Percentiles rank a stretch among this genome's conserved stretches.
phyloP scores from a whole-genome alignment of 2,329 filamentous ascomycete genomes.

The Aureobasidium uvarum region DNA sequence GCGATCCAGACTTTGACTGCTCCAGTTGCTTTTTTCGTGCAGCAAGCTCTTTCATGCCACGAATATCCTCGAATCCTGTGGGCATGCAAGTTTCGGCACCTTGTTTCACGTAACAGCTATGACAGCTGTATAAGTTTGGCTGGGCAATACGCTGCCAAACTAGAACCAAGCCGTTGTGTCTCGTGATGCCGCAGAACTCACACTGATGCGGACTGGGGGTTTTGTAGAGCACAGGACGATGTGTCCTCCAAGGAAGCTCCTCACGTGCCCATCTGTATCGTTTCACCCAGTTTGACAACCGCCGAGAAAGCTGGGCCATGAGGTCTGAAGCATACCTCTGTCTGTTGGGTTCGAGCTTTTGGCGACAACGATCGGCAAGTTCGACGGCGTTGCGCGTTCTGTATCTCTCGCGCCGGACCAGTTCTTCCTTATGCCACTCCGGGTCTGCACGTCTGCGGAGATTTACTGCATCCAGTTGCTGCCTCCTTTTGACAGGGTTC shows the following conservation, averaged over 20 bases:
- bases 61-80: neutral
- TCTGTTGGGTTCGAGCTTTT: too few species aligned
- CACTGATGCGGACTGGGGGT: neutral
- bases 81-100: neutral
- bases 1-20: neutral
- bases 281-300: neutral
- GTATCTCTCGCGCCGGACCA: too few species aligned
- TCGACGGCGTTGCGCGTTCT: neutral
- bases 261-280: neutral
- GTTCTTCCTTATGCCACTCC: neutral
- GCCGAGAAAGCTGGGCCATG: neutral
- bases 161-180: neutral
- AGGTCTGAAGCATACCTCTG: too few species aligned
- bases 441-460: neutral
- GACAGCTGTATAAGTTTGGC: neutral
- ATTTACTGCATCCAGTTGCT: neutral
- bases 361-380: neutral
- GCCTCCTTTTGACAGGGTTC: neutral
- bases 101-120: neutral
- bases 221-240: neutral
- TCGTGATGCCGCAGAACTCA: neutral
- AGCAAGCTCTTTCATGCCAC: neutral
- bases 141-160: neutral
- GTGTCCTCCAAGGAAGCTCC: neutral
- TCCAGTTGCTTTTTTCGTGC: conserved; percentile 2